Percentiles rank a stretch among this genome's conserved stretches.
Conservation (phyloP, 2,329 filamentous ascomycete species). For the Tetracladium maxilliforme region DNA sequence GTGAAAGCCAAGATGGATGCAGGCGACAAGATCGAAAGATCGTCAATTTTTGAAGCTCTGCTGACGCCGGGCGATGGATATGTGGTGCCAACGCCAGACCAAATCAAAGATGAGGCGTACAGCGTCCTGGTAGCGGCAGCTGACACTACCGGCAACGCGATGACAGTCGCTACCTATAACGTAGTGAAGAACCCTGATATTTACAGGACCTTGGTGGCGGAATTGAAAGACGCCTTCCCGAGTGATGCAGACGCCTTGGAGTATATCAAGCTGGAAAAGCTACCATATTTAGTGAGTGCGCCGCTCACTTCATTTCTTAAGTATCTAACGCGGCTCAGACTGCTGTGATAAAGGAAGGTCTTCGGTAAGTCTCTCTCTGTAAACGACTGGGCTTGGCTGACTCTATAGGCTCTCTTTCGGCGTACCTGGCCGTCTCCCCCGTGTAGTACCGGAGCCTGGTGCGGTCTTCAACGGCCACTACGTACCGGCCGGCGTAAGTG, state of each 20-base stretch:
- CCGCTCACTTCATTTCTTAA: slow-evolving; percentile 1
- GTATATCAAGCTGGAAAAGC: slow-evolving; percentile 15
- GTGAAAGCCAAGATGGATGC: slow-evolving; percentile 7
- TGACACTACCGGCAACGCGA: slow-evolving; percentile 18
- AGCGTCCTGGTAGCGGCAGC: slow-evolving; percentile 14
- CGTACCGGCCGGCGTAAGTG: slow-evolving; percentile 14
- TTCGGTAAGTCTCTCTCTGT: slow-evolving; percentile 11
- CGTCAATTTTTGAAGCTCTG: slow-evolving; percentile 1
- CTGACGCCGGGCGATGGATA: slow-evolving; percentile 1
- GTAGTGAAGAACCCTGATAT: slow-evolving; percentile 12
- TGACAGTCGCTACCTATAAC: slow-evolving; percentile 16
- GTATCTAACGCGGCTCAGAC: slow-evolving; percentile 8
- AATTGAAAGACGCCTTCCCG: slow-evolving; percentile 16
- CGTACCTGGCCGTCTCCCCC: slow-evolving; percentile 15
- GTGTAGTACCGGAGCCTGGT: slow-evolving; percentile 15
- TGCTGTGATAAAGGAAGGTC: slow-evolving; percentile 18
- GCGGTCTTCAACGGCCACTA: slow-evolving; percentile 15
- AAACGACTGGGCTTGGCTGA: slow-evolving; percentile 1
- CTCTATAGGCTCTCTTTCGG: slow-evolving; percentile 13
- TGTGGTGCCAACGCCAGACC: slow-evolving; percentile 1
- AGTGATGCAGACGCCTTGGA: slow-evolving; percentile 11
- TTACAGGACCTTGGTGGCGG: slow-evolving; percentile 9
- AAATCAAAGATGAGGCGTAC: slow-evolving; percentile 6
- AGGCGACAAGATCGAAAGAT: slow-evolving; percentile 1
- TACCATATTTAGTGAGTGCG: slow-evolving; percentile 16